Evolutionary conservation across 192 early-diverging fungal species (phyloP).

Genomic region (Dimargaris verticillata): DNA sequence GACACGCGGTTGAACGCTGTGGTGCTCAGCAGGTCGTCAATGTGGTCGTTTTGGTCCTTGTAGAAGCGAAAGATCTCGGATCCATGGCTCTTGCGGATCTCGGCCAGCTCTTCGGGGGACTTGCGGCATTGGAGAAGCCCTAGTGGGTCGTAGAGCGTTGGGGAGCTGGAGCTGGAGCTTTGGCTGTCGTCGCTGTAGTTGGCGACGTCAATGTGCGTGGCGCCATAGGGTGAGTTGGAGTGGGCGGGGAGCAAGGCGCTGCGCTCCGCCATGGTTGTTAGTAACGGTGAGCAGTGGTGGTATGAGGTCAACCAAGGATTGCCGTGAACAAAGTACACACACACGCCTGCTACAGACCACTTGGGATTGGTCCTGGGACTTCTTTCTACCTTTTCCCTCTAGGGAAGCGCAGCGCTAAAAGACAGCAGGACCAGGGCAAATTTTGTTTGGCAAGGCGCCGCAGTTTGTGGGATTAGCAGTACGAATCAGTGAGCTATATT

Average conservation of each 20-base stretch:
- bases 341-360: too few species aligned
- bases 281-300: too few species aligned
- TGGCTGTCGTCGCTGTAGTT: neutral
- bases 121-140: neutral
- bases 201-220: neutral
- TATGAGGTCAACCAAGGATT: too few species aligned
- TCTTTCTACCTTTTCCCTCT: too few species aligned
- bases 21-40: conserved; percentile 51
- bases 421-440: too few species aligned
- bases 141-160: neutral
- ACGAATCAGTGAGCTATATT: too few species aligned
- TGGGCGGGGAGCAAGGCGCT: neutral
- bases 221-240: neutral
- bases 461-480: too few species aligned
- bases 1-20: conserved; percentile 13
- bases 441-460: too few species aligned
- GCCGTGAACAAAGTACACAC: too few species aligned
- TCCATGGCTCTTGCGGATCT: neutral
- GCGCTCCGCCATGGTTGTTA: neutral
- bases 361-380: too few species aligned
- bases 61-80: conserved; percentile 46
- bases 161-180: neutral
- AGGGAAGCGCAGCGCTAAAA: too few species aligned
- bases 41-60: conserved; percentile 63
- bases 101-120: neutral